Conservation (phyloP, 345 rosid species). For the Sonneratia caseolaris region DNA sequence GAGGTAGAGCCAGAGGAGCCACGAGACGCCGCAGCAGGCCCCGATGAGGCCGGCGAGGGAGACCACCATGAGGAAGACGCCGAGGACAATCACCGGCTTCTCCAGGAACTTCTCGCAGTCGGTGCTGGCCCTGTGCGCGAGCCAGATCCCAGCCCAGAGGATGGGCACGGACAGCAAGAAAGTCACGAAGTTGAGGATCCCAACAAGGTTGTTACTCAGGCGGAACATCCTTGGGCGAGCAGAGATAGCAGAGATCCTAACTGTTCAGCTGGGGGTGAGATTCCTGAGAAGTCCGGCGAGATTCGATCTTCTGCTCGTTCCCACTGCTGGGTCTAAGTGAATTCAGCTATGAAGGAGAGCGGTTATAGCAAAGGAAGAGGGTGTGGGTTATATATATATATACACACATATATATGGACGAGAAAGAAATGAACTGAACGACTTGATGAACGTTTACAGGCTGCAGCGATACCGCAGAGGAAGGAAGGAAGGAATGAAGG, state of each 20-base stretch:
- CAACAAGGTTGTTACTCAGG: slow-evolving; percentile 18
- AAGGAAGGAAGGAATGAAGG: no score
- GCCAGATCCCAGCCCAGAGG: slow-evolving; percentile 16
- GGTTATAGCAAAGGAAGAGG: not conserved
- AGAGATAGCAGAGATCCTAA: not conserved
- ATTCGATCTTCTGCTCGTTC: not conserved
- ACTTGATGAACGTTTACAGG: no score
- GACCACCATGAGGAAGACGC: slow-evolving; percentile 17
- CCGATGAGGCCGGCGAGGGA: slow-evolving; percentile 22
- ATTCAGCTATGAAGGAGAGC: not conserved
- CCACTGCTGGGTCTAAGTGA: not conserved
- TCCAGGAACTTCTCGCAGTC: slow-evolving; percentile 19
- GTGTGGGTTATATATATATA: not conserved
- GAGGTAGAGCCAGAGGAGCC: slow-evolving; percentile 19
- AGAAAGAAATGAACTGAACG: no score
- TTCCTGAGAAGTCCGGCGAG: not conserved
- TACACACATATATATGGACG: not conserved
- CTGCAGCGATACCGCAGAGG: no score
- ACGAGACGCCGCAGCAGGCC: slow-evolving; percentile 19
- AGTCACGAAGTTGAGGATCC: slow-evolving; percentile 12
- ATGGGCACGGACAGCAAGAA: slow-evolving; percentile 12
- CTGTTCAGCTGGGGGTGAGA: not conserved
- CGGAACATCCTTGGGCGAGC: slow-evolving; percentile 9
- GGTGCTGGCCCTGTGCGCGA: slow-evolving; percentile 10
- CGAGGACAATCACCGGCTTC: slow-evolving; percentile 16